Evolutionary conservation across 2,329 filamentous ascomycete genomes (phyloP).

Genomic region (Esteya vermicola): DNA sequence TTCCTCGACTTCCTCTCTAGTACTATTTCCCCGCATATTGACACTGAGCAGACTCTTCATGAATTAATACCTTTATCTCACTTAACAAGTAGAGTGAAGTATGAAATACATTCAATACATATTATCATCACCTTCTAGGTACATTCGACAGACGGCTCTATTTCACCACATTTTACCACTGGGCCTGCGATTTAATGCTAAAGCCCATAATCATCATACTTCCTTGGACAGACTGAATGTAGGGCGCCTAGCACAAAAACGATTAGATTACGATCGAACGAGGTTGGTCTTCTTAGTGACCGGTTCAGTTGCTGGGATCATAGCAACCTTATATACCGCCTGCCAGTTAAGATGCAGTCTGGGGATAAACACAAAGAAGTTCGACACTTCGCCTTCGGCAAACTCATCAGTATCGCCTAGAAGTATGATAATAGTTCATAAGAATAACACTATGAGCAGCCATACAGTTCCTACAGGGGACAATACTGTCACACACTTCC

Average conservation of each 20-base stretch:
- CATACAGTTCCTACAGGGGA: slow-evolving; percentile 75
- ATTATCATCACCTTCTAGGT: neutral
- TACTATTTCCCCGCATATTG: too few species aligned
- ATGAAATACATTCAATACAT: too few species aligned
- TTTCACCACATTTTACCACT: neutral
- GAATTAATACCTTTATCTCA: too few species aligned
- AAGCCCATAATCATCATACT: slow-evolving; percentile 5
- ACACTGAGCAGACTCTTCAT: too few species aligned
- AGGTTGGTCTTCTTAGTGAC: slow-evolving; percentile 36
- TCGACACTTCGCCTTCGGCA: slow-evolving; percentile 21
- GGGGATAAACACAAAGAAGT: slow-evolving; percentile 16
- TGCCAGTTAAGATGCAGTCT: slow-evolving; percentile 33
- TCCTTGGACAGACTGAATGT: slow-evolving; percentile 35
- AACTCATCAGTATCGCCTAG: neutral
- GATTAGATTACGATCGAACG: slow-evolving; percentile 34
- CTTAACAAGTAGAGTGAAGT: too few species aligned
- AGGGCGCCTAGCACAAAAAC: slow-evolving; percentile 28
- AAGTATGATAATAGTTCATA: slow-evolving; percentile 43
- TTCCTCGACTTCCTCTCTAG: too few species aligned
- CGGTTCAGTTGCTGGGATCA: slow-evolving; percentile 33
- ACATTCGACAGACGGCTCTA: neutral
- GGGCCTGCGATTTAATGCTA: neutral
- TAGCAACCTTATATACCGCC: slow-evolving; percentile 35
- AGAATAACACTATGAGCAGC: slow-evolving; percentile 51
- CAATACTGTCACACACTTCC: slow-evolving; percentile 65